Evolutionary conservation across 2,329 filamentous ascomycete species (phyloP).

Genomic region (Orbilia blumenaviensis): DNA sequence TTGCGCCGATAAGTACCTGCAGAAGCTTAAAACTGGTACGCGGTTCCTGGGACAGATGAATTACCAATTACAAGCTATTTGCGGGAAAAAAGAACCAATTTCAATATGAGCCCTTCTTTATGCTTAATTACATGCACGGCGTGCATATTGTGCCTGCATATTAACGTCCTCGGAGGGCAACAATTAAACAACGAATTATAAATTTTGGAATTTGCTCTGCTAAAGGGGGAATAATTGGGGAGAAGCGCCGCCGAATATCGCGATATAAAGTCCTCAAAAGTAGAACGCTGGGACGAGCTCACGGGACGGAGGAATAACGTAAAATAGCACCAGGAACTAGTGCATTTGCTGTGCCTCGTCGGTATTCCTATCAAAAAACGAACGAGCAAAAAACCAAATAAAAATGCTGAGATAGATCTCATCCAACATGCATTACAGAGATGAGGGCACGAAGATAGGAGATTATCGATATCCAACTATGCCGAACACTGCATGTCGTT

Average conservation of each 20-base stretch:
- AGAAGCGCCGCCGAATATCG: constrained; percentile 49
- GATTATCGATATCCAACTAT: constrained; percentile 48
- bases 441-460: constrained; percentile 23
- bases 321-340: constrained; percentile 9
- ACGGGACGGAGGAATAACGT: not conserved
- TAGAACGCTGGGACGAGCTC: not conserved
- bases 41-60: constrained; percentile 47
- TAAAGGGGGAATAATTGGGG: constrained; percentile 42
- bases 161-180: constrained; percentile 27
- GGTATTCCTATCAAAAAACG: not conserved
- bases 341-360: constrained; percentile 6
- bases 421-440: constrained; percentile 15
- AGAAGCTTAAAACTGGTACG: constrained; percentile 22
- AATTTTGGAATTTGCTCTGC: constrained; percentile 28
- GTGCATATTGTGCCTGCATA: constrained; percentile 43
- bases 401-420: not conserved
- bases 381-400: not conserved
- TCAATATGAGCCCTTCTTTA: constrained; percentile 24
- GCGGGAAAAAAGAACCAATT: not conserved
- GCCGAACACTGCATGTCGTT: constrained; percentile 15
- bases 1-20: not conserved
- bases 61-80: constrained; percentile 29
- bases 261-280: constrained; percentile 9
- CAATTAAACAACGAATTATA: constrained; percentile 34
- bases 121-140: constrained; percentile 52